Percentiles rank a stretch among this genome's conserved stretches.
Evolutionary conservation across 441 rosid species (phyloP).

Genomic region (Pelargonium cotyledonis): DNA sequence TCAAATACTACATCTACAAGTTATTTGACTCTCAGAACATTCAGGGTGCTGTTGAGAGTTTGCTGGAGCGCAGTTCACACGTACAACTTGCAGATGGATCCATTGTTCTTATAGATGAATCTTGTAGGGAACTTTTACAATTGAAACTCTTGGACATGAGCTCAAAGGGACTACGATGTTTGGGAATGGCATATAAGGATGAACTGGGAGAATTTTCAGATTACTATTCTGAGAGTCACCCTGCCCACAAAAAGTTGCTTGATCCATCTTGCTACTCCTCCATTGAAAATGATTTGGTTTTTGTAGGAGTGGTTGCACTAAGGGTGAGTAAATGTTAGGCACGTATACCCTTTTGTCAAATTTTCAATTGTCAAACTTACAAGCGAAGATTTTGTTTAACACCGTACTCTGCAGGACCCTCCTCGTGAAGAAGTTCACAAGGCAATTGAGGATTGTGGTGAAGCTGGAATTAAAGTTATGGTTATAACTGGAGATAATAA

Average conservation of each 20-base stretch:
- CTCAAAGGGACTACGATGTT: constrained; percentile 36
- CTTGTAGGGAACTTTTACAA: constrained; percentile 26
- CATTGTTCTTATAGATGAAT: constrained; percentile 31
- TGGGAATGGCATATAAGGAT: constrained; percentile 44
- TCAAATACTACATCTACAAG: background rate
- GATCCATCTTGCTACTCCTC: constrained; percentile 68
- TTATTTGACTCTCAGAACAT: constrained; percentile 7
- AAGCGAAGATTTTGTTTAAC: background rate
- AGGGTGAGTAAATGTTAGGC: constrained; percentile 45
- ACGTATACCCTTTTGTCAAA: background rate
- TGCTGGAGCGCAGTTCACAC: constrained; percentile 40
- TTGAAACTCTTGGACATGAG: constrained; percentile 30
- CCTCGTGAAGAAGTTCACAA: constrained; percentile 90
- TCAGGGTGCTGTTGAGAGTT: constrained; percentile 49
- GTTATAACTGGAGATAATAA: constrained; percentile 97
- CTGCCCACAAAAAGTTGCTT: constrained; percentile 74
- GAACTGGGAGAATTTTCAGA: constrained; percentile 38
- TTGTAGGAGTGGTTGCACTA: constrained; percentile 77
- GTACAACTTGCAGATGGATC: constrained; percentile 44
- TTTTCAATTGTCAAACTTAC: constrained; percentile 6
- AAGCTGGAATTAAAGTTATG: constrained; percentile 94
- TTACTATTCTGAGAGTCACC: constrained; percentile 51
- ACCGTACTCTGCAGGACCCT: constrained; percentile 58
- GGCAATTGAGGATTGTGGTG: constrained; percentile 88
- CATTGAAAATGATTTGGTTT: constrained; percentile 68